A percentile compares a stretch with the other conserved stretches of the same genome.
Conservation (phyloP, 2,329 filamentous ascomycete species). For the Clarireedia paspali region DNA sequence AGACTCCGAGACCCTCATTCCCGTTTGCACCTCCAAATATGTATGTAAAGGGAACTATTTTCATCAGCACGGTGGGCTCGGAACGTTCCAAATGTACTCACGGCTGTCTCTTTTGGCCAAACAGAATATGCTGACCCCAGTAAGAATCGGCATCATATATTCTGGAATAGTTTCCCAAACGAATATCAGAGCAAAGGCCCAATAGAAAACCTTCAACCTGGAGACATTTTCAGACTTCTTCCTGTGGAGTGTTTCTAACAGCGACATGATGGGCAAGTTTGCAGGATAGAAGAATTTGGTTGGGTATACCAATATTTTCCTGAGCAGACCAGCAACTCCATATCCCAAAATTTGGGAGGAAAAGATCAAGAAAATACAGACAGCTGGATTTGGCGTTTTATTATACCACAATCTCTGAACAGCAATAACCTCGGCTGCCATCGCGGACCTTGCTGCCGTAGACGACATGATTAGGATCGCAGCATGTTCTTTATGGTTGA, state of each 20-base stretch:
- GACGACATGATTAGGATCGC: slow-evolving; percentile 53
- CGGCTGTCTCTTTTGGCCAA: slow-evolving; percentile 35
- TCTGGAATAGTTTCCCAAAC: slow-evolving; percentile 9
- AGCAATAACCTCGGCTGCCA: slow-evolving; percentile 65
- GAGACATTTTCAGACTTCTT: slow-evolving; percentile 31
- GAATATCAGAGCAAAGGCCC: slow-evolving; percentile 15
- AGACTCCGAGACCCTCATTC: slow-evolving; percentile 34
- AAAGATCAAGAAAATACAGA: slow-evolving; percentile 45
- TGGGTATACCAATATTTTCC: slow-evolving; percentile 50
- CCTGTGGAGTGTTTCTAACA: slow-evolving; percentile 35
- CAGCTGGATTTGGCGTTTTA: slow-evolving; percentile 34
- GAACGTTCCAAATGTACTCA: not conserved
- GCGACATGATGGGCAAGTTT: slow-evolving; percentile 39
- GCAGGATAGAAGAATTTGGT: slow-evolving; percentile 59
- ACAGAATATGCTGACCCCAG: slow-evolving; percentile 40
- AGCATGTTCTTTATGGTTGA: slow-evolving; percentile 62
- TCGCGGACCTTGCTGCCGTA: slow-evolving; percentile 53
- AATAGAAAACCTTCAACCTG: slow-evolving; percentile 35
- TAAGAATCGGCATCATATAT: slow-evolving; percentile 35
- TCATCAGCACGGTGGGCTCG: not conserved
- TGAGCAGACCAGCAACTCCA: slow-evolving; percentile 50
- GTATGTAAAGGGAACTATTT: slow-evolving; percentile 34
- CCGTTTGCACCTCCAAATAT: slow-evolving; percentile 40
- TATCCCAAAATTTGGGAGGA: slow-evolving; percentile 58
- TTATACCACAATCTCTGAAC: slow-evolving; percentile 50